Percentiles rank a stretch among this genome's conserved stretches.
Evolutionary conservation across 768 basidiomycete genomes (phyloP).

Genomic region (Pleurotus sapidus): DNA sequence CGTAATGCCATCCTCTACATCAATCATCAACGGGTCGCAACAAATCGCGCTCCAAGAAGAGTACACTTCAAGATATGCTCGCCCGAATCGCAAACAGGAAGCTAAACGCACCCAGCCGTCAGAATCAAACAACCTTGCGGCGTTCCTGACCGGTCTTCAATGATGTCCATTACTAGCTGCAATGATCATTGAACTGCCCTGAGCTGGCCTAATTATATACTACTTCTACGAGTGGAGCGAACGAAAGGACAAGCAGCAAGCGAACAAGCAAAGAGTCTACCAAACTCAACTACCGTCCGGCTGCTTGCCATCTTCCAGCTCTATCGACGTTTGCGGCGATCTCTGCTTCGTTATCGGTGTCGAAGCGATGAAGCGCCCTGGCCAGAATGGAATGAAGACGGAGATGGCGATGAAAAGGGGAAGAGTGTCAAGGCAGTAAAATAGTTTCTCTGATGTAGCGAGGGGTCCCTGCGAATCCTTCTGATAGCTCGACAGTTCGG

Average conservation of each 20-base stretch:
- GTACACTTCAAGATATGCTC: conserved; percentile 61
- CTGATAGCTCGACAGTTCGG: conserved; percentile 53
- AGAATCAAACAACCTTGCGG: conserved; percentile 40
- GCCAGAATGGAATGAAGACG: conserved; percentile 63
- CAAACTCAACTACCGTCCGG: not conserved
- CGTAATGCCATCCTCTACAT: not conserved
- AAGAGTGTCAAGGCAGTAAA: conserved; percentile 65
- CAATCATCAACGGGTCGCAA: conserved; percentile 11
- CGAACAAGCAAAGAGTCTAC: conserved; percentile 5
- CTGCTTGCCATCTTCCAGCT: not conserved
- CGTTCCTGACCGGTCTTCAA: conserved; percentile 46
- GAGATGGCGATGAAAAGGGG: conserved; percentile 61
- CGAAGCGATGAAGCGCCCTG: conserved; percentile 46
- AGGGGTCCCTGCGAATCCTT: conserved; percentile 64
- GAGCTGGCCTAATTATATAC: no score
- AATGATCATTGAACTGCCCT: no score
- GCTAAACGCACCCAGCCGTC: conserved; percentile 28
- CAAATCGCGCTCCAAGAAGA: conserved; percentile 45
- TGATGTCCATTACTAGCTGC: conserved; percentile 9
- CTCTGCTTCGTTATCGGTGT: not conserved
- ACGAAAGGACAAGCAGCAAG: no score
- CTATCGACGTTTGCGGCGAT: not conserved
- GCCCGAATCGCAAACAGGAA: conserved; percentile 52
- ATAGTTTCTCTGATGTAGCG: conserved; percentile 54
- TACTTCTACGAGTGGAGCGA: no score